These are phyloP conservation scores for Schizosaccharomyces versatilis DNA, from an alignment of 1,139 yeast genomes.

Conservation along the genomic window DNA sequence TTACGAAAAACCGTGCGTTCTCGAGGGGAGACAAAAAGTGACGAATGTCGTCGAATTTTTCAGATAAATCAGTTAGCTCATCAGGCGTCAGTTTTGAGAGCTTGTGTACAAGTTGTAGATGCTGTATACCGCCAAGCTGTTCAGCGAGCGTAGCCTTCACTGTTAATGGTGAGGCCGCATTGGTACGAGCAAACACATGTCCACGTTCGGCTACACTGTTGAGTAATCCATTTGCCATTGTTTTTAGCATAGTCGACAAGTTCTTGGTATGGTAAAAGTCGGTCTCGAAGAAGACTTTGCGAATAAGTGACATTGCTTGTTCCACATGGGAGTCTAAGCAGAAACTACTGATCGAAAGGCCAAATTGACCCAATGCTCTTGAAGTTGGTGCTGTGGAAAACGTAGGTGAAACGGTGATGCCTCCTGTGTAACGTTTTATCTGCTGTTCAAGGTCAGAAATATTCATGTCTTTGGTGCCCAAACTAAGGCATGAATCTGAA, in stretches of 20 bases:
- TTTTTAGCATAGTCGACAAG: conserved; percentile 47
- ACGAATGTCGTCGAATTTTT: conserved; percentile 27
- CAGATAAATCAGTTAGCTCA: conserved; percentile 27
- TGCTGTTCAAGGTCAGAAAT: conserved; percentile 71
- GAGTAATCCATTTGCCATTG: conserved; percentile 31
- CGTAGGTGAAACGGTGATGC: conserved; percentile 38
- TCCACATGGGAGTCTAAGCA: conserved; percentile 45
- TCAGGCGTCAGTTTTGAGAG: conserved; percentile 26
- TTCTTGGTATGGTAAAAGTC: conserved; percentile 50
- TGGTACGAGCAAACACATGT: conserved; percentile 57
- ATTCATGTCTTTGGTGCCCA: conserved; percentile 51
- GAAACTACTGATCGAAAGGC: conserved; percentile 42
- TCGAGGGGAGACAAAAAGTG: conserved; percentile 24
- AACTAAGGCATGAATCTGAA: conserved; percentile 54
- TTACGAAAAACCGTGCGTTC: conserved; percentile 32
- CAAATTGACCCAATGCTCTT: conserved; percentile 26
- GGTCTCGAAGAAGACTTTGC: conserved; percentile 45
- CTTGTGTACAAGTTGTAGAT: conserved; percentile 45
- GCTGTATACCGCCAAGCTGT: conserved; percentile 47
- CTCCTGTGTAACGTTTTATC: conserved; percentile 70
- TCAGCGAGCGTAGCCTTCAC: conserved; percentile 41
- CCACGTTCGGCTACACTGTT: conserved; percentile 79
- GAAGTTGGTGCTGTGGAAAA: conserved; percentile 35
- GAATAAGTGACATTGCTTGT: conserved; percentile 42
- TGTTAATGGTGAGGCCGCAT: conserved; percentile 43